Conservation (phyloP, 441 rosid species). For the Croton setiger region DNA sequence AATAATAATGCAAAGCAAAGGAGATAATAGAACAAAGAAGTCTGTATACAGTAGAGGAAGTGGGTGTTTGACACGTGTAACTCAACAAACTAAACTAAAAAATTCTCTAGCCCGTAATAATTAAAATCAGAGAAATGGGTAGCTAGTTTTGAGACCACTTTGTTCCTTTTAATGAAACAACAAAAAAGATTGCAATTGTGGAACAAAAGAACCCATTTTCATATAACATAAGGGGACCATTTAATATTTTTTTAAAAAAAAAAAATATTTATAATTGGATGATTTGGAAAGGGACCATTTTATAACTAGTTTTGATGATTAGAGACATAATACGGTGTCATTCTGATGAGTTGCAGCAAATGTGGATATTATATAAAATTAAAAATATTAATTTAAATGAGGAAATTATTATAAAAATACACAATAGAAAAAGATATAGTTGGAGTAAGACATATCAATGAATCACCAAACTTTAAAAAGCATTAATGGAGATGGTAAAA, state of each 20-base stretch:
- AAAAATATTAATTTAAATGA: too few relatives aligned
- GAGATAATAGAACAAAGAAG: too few relatives aligned
- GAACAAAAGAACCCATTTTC: neutral
- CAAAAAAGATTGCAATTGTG: conserved; percentile 20
- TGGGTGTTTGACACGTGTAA: conserved; percentile 41
- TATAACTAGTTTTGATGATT: neutral
- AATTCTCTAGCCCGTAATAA: conserved; percentile 26
- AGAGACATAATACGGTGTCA: neutral
- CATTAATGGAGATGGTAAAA: too few relatives aligned
- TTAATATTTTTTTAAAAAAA: neutral
- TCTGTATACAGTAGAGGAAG: too few relatives aligned
- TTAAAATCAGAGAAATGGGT: conserved; percentile 23
- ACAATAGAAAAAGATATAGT: too few relatives aligned
- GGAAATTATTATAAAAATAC: too few relatives aligned
- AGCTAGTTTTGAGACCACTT: conserved; percentile 21
- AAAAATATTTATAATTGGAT: neutral
- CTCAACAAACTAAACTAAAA: conserved; percentile 18
- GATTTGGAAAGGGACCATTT: conserved; percentile 22
- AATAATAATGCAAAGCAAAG: too few relatives aligned
- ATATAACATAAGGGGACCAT: conserved; percentile 26
- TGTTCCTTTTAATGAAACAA: conserved; percentile 48
- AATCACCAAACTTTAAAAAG: too few relatives aligned
- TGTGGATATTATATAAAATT: too few relatives aligned
- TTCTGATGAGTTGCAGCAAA: neutral
- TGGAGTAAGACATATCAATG: too few relatives aligned